Percentiles rank a stretch among this genome's conserved stretches.
phyloP scores from a whole-genome alignment of 2,329 filamentous ascomycete species.

The Sphaerostilbella broomeana region DNA sequence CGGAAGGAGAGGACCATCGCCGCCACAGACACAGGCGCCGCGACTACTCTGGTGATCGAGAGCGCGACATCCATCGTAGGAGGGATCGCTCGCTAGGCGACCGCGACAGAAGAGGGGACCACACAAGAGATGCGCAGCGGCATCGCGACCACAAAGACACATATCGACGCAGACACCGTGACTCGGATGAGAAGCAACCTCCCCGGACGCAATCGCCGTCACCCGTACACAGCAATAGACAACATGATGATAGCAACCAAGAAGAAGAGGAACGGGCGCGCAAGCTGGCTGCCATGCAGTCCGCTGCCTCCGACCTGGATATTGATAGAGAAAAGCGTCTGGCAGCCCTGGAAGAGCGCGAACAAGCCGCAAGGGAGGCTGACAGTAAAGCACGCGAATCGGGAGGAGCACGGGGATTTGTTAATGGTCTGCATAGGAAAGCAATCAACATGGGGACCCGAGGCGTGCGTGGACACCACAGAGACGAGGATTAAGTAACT shows the following conservation, averaged over 20 bases:
- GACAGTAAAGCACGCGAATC: conserved; percentile 60
- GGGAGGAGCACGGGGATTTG: conserved; percentile 58
- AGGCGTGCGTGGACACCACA: conserved; percentile 37
- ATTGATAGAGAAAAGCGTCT: conserved; percentile 62
- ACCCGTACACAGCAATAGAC: conserved; percentile 1
- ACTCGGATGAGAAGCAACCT: conserved; percentile 22
- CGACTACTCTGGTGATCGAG: conserved; percentile 12
- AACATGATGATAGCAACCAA: conserved; percentile 19
- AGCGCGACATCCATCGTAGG: conserved; percentile 17
- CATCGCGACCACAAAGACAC: conserved; percentile 25
- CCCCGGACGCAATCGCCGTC: conserved; percentile 21
- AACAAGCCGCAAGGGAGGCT: conserved; percentile 56
- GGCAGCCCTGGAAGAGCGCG: conserved; percentile 57
- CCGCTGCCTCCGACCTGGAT: conserved; percentile 63
- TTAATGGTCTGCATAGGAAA: conserved; percentile 56
- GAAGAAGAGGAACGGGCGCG: conserved; percentile 53
- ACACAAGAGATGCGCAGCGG: conserved; percentile 12
- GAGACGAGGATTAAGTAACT: conserved; percentile 36
- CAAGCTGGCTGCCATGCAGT: conserved; percentile 68
- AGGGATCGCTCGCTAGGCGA: conserved; percentile 17
- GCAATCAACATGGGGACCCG: conserved; percentile 46
- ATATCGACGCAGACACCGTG: conserved; percentile 17
- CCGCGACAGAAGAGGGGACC: conserved; percentile 14
- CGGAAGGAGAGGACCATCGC: conserved; percentile 25
- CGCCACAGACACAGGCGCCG: conserved; percentile 6